These are phyloP conservation scores for Pseudogymnoascus sp. DNA, from an alignment of 2,329 filamentous ascomycete species.

Conservation along the genomic window DNA sequence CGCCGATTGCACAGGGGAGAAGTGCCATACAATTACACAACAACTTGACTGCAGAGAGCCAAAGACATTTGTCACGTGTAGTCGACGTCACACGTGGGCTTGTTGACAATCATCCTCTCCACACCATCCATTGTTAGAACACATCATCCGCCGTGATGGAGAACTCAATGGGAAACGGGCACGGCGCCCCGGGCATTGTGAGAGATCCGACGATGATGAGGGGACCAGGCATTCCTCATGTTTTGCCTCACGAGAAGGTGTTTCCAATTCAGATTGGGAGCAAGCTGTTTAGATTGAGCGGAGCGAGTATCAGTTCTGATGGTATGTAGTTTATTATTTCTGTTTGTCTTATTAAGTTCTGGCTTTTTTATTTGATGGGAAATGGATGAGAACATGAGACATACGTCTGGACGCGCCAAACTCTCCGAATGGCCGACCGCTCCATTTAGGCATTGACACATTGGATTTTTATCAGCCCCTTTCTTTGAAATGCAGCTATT, in stretches of 20 bases:
- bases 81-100: not conserved
- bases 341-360: not conserved
- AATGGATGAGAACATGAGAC: not conserved
- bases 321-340: slow-evolving; percentile 40
- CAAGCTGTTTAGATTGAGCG: slow-evolving; percentile 59
- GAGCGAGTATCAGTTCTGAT: slow-evolving; percentile 63
- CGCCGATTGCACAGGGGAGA: not conserved
- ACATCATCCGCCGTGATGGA: not conserved
- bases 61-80: not conserved
- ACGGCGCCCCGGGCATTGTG: slow-evolving; percentile 18
- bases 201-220: slow-evolving; percentile 16
- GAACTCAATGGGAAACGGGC: not conserved
- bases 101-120: not conserved
- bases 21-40: not conserved
- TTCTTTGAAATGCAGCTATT: not conserved
- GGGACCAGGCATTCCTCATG: slow-evolving; percentile 25
- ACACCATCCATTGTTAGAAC: not conserved
- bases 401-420: not conserved
- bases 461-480: not conserved
- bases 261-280: slow-evolving; percentile 65
- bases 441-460: not conserved
- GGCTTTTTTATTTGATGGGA: not conserved
- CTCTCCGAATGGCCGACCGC: not conserved
- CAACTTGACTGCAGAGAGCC: not conserved
- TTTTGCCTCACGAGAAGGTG: slow-evolving; percentile 35